Base-by-base conservation (phyloP, 257 asterid species). In the Salvia rosmarinus region DNA sequence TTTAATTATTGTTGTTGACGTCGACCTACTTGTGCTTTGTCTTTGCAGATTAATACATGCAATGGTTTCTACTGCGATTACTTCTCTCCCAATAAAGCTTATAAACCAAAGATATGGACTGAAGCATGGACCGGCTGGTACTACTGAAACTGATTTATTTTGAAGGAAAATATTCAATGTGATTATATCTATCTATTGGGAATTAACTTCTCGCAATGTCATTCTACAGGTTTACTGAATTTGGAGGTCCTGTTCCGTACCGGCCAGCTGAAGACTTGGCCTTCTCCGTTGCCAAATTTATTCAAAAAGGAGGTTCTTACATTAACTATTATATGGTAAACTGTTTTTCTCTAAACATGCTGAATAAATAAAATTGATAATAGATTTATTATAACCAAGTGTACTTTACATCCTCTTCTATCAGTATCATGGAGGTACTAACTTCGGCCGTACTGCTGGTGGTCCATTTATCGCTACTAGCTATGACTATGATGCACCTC, bases 91-190 rank as follows among this genome's bases (percentile, higher is more conserved):
- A 94, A 94, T 70, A 94, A 89, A 82, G 91, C 90, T 60, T 85
- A 83, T 77, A 90, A 89, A 66, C 98, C 98, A 4, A 94, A 94
- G 88, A 89, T 94, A 84, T 94, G 98, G 98, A 94, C 98, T 4
- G 98, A 94, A 87, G 97, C 97, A 28, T 94, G 98, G 97, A 94
- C 96, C 65, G 98, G 97, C 80, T 94, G 98, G 98, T 88, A 81
- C 64, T 50, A 68, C 20, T 46, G 66, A 35, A 49, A 42, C 64
- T 21, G 9, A 50, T 67, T 32, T 57, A 12, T 34, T 28, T 58
- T 32, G 17, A 68, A 32, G 28, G 39, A 35, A 61, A 68, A 16
- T 34, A 32, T 51, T 19, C 16, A 20, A 50, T 3, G 51, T 37
- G 56, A 49, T 60, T 68, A n/a, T 25, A 19, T 63, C 40, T 30